phyloP scores from a whole-genome alignment of 768 basidiomycete species.

The Rhizopogon sp. region DNA sequence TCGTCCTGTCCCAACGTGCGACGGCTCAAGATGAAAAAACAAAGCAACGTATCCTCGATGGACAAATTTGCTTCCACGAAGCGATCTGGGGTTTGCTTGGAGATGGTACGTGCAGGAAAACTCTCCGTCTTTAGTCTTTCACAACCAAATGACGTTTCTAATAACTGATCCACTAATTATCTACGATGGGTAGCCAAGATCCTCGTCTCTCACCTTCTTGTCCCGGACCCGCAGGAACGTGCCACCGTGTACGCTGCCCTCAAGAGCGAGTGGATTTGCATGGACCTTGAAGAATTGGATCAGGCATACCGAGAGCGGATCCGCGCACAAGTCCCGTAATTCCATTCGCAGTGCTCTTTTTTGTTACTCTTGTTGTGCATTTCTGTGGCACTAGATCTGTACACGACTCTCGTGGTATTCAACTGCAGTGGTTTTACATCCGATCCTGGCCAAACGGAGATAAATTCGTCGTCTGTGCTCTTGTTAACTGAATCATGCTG shows the following conservation, averaged over 20 bases:
- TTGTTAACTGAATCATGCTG: too few species aligned
- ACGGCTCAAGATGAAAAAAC: conserved; percentile 51
- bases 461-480: background rate
- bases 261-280: conserved; percentile 59
- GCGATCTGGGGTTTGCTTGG: conserved; percentile 50
- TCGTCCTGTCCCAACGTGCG: conserved; percentile 24
- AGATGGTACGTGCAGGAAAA: conserved; percentile 43
- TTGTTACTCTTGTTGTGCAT: background rate
- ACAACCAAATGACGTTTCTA: background rate
- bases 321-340: conserved; percentile 6
- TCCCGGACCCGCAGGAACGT: conserved; percentile 51
- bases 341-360: background rate
- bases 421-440: background rate
- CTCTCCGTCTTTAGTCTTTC: background rate
- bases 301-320: conserved; percentile 57
- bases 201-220: conserved; percentile 57
- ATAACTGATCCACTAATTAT: background rate
- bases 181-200: conserved; percentile 41
- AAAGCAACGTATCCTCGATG: conserved; percentile 66
- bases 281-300: conserved; percentile 57
- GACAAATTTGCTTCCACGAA: conserved; percentile 50
- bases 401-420: conserved; percentile 2
- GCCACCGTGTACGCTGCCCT: conserved; percentile 62
- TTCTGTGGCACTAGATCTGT: conserved; percentile 1
- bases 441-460: background rate